Evolutionary conservation across 2,329 filamentous ascomycete species (phyloP), one percentile per base, ranked within the genome.

Genomic region (Fusarium albidum): DNA sequence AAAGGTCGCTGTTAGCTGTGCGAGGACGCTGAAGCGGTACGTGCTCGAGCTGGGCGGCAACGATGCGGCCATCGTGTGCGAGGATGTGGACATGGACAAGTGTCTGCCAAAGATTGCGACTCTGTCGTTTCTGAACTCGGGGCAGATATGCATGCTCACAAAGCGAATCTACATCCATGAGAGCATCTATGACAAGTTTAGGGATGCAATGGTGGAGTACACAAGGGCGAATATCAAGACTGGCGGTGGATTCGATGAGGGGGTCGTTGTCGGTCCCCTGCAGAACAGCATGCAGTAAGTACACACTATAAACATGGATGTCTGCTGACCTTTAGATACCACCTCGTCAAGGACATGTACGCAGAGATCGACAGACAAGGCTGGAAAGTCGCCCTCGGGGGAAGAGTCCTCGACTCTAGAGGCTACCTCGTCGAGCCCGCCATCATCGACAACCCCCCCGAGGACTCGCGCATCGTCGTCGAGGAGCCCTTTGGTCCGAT

Each of bases 121-220:
- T 21, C 38, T 68, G 13, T 37, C 49, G 5, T 85, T 86, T 71
- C 73, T 83, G 49, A 84, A 86, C 73, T 77, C 78, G 3, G 83
- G 83, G 8, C 70, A 72, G 45, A 66, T 71, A 38, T 65, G 69
- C 57, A 61, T 70, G 50, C 42, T 53, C 8, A 75, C 84, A 69
- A 87, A 87, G 71, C 75, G 84, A 1, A 71, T 87, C 26, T 87
- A 84, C 63, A 79, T 88, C 3, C 85, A 88, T 64, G 80, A 85
- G 59, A 75, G 72, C 4, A 80, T 87, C 43, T 86, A 85, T 65
- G 79, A 84, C 40, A 65, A 75, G 26, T 86, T 88, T 69, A 69
- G 81, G 3, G 69, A 73, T 3, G 58, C 66, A 15, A 65, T 59
- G 18, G 64, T 75, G 14, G 48, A 67, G 2, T 54, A 59, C 15